Evolutionary conservation across 176 grass and related monocot genomes (phyloP).

Genomic region (Bromus sterilis): DNA sequence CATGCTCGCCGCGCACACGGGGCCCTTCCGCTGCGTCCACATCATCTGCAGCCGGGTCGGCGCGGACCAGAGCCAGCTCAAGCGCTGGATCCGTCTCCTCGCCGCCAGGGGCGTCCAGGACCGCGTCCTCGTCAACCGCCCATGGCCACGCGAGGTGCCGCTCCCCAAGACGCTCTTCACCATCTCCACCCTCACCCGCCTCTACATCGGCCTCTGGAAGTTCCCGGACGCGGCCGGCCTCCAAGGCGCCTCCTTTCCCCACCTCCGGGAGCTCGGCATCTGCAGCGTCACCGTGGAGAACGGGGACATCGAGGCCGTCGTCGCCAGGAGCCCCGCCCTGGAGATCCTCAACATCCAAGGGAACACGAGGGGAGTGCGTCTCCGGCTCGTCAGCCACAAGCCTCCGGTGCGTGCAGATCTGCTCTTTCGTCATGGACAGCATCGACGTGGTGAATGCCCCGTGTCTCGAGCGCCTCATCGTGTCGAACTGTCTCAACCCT

Average conservation of each 20-base stretch:
- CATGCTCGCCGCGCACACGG: neutral
- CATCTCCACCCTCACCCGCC: neutral
- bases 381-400: neutral
- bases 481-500: neutral
- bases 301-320: neutral
- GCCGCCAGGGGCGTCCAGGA: neutral
- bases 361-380: neutral
- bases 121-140: neutral
- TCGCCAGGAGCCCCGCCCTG: neutral
- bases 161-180: neutral
- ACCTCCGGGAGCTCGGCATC: constrained; percentile 1
- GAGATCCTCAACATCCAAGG: neutral
- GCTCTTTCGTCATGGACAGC: neutral
- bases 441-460: neutral
- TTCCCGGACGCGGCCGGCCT: neutral
- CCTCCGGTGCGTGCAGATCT: neutral
- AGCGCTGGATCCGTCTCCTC: neutral
- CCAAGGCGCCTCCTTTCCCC: neutral
- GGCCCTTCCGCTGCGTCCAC: neutral
- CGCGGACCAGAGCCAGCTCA: neutral
- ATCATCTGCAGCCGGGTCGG: neutral
- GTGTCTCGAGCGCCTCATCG: neutral
- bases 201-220: neutral
- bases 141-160: neutral
- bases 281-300: neutral